These are phyloP conservation scores for Domatiomyces catenatus DNA, from an alignment of 2,329 filamentous ascomycete genomes.

Conservation along the genomic window DNA sequence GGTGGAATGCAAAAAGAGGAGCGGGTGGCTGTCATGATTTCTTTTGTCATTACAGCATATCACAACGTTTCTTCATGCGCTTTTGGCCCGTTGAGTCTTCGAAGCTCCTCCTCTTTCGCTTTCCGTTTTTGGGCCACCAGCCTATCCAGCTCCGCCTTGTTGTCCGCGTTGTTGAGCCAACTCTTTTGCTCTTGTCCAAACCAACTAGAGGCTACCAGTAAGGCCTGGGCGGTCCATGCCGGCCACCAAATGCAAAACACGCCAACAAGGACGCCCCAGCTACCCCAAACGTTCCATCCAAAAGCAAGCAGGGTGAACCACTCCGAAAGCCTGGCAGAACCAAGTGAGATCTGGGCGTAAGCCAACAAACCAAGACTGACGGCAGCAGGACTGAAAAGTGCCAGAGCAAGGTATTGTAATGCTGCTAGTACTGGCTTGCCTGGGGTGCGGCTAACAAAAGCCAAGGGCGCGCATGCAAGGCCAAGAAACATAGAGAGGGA, in stretches of 20 bases:
- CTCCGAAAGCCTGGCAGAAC: slow-evolving; percentile 29
- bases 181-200: slow-evolving; percentile 1
- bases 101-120: not conserved
- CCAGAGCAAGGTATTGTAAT: slow-evolving; percentile 33
- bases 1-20: not conserved
- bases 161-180: not conserved
- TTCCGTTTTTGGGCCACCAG: not conserved
- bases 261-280: slow-evolving; percentile 67
- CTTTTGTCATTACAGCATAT: not conserved
- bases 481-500: slow-evolving; percentile 75
- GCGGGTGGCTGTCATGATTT: not conserved
- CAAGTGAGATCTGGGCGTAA: slow-evolving; percentile 29
- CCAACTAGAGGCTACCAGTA: slow-evolving; percentile 14
- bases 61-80: not conserved
- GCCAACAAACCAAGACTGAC: slow-evolving; percentile 34
- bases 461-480: slow-evolving; percentile 59
- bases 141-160: not conserved
- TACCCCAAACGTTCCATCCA: slow-evolving; percentile 76
- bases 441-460: slow-evolving; percentile 41
- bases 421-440: slow-evolving; percentile 7
- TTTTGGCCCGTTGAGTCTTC: not conserved
- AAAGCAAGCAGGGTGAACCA: slow-evolving; percentile 62
- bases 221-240: slow-evolving; percentile 56
- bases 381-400: slow-evolving; percentile 45
- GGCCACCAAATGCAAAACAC: slow-evolving; percentile 97